Conservation (phyloP, 148 eudicot species). For the Pharnaceum exiguum region DNA sequence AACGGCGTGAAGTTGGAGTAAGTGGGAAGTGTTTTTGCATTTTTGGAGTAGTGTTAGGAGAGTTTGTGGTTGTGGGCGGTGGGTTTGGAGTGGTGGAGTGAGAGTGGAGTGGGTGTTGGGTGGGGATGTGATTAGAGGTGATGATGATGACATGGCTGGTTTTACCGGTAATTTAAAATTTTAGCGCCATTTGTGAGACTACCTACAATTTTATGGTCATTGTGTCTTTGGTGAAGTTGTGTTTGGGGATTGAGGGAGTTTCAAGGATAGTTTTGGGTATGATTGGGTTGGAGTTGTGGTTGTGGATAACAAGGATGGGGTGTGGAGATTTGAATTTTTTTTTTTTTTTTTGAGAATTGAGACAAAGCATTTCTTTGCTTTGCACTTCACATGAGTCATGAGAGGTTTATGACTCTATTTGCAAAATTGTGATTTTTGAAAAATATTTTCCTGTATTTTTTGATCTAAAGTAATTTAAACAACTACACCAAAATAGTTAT, state of each 20-base stretch:
- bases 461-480: too few relatives aligned
- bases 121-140: constrained; percentile 18
- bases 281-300: too few relatives aligned
- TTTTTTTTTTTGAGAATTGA: too few relatives aligned
- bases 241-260: background rate
- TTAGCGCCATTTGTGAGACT: constrained; percentile 8
- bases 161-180: constrained; percentile 9
- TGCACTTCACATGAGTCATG: too few relatives aligned
- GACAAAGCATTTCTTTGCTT: too few relatives aligned
- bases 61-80: constrained; percentile 36
- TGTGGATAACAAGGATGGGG: too few relatives aligned
- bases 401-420: too few relatives aligned
- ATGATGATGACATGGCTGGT: constrained; percentile 12
- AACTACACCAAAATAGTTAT: too few relatives aligned
- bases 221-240: background rate
- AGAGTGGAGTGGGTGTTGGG: background rate
- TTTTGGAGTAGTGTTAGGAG: constrained; percentile 46
- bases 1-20: constrained; percentile 67
- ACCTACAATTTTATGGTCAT: background rate
- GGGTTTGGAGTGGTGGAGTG: constrained; percentile 6
- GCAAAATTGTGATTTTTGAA: too few relatives aligned
- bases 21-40: constrained; percentile 30
- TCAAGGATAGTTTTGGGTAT: background rate
- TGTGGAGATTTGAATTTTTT: too few relatives aligned
- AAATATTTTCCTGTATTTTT: too few relatives aligned